Evolutionary conservation across 2,329 filamentous ascomycete genomes (phyloP).

Genomic region (Bipolaris sorokiniana): DNA sequence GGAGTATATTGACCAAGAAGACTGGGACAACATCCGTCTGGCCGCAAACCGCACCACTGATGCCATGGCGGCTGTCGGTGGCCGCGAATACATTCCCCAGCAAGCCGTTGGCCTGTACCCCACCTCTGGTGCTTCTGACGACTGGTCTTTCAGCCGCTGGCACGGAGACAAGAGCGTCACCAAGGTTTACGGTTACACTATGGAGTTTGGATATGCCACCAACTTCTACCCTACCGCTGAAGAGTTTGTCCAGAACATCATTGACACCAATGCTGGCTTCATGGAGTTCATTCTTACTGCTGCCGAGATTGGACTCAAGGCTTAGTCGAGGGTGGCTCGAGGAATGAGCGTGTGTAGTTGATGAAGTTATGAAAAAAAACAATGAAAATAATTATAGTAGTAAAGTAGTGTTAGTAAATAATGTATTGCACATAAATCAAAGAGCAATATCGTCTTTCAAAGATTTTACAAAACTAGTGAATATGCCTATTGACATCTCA

Average conservation of each 20-base stretch:
- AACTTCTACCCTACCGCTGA: conserved; percentile 51
- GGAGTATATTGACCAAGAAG: conserved; percentile 47
- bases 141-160: conserved; percentile 48
- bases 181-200: conserved; percentile 51
- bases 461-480: background rate
- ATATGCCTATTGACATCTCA: background rate
- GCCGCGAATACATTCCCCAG: conserved; percentile 39
- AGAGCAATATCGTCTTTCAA: background rate
- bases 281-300: conserved; percentile 51
- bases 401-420: background rate
- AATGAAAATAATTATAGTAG: conserved; percentile 5
- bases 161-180: conserved; percentile 46
- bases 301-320: conserved; percentile 41
- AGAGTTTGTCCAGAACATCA: conserved; percentile 51
- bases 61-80: conserved; percentile 46
- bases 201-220: conserved; percentile 51
- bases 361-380: conserved; percentile 4
- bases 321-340: conserved; percentile 1
- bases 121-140: conserved; percentile 47
- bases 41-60: conserved; percentile 43
- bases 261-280: conserved; percentile 52
- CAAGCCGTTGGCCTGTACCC: conserved; percentile 50
- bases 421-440: background rate
- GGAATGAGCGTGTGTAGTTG: background rate
- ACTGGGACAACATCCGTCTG: conserved; percentile 42